Percentiles rank a stretch among this genome's conserved stretches.
phyloP scores from a whole-genome alignment of 345 rosid genomes.

The Hypericum perforatum region DNA sequence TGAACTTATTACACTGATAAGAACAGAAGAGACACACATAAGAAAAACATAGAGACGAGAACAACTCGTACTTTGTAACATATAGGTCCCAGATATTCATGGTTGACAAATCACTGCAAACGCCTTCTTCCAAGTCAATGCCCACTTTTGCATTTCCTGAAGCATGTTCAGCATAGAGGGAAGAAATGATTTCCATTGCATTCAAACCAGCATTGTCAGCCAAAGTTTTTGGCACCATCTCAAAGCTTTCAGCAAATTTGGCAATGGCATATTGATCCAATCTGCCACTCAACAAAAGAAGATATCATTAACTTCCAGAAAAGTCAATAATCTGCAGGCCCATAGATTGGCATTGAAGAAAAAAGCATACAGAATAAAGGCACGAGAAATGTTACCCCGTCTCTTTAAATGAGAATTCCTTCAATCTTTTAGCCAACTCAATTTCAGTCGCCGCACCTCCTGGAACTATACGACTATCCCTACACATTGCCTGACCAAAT shows the following conservation, averaged over 20 bases:
- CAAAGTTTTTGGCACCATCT: slow-evolving; percentile 82
- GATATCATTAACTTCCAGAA: neutral
- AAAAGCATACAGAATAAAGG: neutral
- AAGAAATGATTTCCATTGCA: slow-evolving; percentile 87
- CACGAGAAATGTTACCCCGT: slow-evolving; percentile 50
- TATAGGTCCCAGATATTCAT: slow-evolving; percentile 78
- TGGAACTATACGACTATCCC: slow-evolving; percentile 83
- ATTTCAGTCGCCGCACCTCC: slow-evolving; percentile 98
- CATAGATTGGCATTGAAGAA: neutral
- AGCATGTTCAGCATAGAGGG: slow-evolving; percentile 84
- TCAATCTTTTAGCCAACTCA: slow-evolving; percentile 86
- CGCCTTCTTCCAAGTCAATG: slow-evolving; percentile 77
- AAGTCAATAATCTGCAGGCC: neutral
- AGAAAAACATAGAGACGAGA: slow-evolving; percentile 3
- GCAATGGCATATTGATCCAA: slow-evolving; percentile 92
- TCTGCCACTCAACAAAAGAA: slow-evolving; percentile 33
- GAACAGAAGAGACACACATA: neutral
- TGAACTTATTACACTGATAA: no score
- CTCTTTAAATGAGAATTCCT: slow-evolving; percentile 84
- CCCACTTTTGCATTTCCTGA: slow-evolving; percentile 85
- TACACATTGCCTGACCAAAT: slow-evolving; percentile 80
- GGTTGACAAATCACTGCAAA: slow-evolving; percentile 59
- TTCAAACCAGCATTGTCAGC: slow-evolving; percentile 97
- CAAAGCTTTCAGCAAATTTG: slow-evolving; percentile 95
- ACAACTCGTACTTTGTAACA: slow-evolving; percentile 56